Base-by-base conservation (phyloP, 306 rosid genomes). In the Trifolium dubium region DNA sequence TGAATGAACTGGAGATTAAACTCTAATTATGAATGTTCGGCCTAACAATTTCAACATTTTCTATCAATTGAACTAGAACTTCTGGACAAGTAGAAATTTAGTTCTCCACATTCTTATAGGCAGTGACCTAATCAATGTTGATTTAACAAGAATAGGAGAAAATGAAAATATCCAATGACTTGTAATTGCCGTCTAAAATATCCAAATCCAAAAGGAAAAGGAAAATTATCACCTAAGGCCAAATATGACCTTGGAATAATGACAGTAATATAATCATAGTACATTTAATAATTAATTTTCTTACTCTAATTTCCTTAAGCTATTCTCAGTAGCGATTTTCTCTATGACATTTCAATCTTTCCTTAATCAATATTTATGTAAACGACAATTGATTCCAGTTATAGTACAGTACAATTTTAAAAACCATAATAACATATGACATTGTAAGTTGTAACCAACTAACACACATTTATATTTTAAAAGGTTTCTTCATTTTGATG, bases 341-440 rank as follows among this genome's bases (percentile, higher is more conserved):
- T 43, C 11, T 43, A 11, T 43, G 40, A 30, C 14, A 28, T 37
- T 39, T 30, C 66, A 40, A 10, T 32, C 55, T 39, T 64, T 65
- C 32, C 46, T 28, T 53, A 28, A 19, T 30, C 39, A 29, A 31
- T 50, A 44, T 77, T 40, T 5, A 23, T 58, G 62, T 4, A 68
- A 60, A 58, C 81, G 81, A 75, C 70, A 77, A 77, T 59, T 77
- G 81, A 77, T 68, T 77, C 81, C 70, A 18, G 14, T 46, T 23
- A 60, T 59, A 1, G 23, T 23, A 47, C 37, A 1, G 23, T 23
- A 47, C 37, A 54, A 17, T 15, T 41, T 30, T 47, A 5, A 32
- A 60, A 77, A 69, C 11, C 53, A 68, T 19, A 68, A 40, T 5
- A 68, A 53, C 0, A 19, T 23, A 23, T 6, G 40, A 18, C 74